A percentile compares a stretch with the other conserved stretches of the same genome.
Evolutionary conservation across 2,329 filamentous ascomycete species (phyloP).

Genomic region (Aspergillus thermomutatus): DNA sequence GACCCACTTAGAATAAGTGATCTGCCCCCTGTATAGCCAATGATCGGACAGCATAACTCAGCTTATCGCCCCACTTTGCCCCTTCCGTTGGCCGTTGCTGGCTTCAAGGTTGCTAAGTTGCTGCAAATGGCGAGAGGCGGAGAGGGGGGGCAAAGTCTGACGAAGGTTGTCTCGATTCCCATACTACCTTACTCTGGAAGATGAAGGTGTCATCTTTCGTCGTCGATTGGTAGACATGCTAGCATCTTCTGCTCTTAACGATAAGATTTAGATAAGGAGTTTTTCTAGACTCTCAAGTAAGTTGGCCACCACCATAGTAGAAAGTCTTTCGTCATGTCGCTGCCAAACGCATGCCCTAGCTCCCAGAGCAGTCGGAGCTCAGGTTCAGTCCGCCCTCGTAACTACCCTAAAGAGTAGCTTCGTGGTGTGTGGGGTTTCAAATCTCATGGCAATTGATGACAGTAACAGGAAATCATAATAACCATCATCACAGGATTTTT

Average conservation of each 20-base stretch:
- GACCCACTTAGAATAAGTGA: slow-evolving; percentile 14
- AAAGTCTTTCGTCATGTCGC: background rate
- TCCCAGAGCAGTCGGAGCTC: background rate
- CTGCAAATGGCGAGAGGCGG: background rate
- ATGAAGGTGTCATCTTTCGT: background rate
- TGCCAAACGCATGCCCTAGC: background rate
- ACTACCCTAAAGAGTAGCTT: background rate
- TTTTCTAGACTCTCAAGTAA: background rate
- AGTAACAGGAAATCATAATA: background rate
- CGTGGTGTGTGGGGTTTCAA: background rate
- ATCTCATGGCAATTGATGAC: background rate
- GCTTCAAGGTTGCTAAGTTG: background rate
- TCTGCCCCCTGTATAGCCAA: slow-evolving; percentile 16
- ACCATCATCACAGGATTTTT: background rate
- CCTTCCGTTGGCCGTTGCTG: slow-evolving; percentile 3
- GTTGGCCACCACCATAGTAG: background rate
- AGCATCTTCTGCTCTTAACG: background rate
- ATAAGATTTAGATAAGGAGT: background rate
- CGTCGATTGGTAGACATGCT: background rate
- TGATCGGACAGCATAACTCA: slow-evolving; percentile 3
- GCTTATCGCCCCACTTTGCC: slow-evolving; percentile 20
- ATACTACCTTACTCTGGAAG: background rate
- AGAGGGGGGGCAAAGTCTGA: background rate
- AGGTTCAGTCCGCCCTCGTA: no score
- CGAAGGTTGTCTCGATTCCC: background rate